These are phyloP conservation scores for Picea glauca DNA, from an alignment of 75 land plant genomes.

Conservation along the genomic window DNA sequence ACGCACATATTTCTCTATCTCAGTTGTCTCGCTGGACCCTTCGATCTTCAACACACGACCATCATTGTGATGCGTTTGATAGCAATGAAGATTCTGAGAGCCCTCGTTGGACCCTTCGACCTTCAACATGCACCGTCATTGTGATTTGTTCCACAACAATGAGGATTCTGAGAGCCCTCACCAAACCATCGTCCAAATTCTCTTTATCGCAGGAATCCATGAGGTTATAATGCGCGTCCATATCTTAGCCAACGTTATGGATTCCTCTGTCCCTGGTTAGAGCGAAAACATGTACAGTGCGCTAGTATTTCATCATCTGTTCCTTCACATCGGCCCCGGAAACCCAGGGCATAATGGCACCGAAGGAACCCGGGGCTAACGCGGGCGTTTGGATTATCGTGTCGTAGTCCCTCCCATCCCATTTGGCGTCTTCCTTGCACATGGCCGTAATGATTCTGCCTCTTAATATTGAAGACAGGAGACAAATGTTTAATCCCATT, in stretches of 20 bases:
- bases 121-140: slow-evolving; percentile 36
- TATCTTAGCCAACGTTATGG: slow-evolving; percentile 32
- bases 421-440: slow-evolving; percentile 23
- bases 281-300: slow-evolving; percentile 52
- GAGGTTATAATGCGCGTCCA: slow-evolving; percentile 25
- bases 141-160: slow-evolving; percentile 70
- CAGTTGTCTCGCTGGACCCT: slow-evolving; percentile 2
- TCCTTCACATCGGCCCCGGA: slow-evolving; percentile 66
- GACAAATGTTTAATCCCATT: slow-evolving; percentile 1
- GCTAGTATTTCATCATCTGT: slow-evolving; percentile 37
- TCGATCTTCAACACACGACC: too few species aligned
- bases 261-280: slow-evolving; percentile 47
- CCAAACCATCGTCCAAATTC: slow-evolving; percentile 38
- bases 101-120: slow-evolving; percentile 42
- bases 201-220: slow-evolving; percentile 20
- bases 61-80: too few species aligned
- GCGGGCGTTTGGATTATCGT: slow-evolving; percentile 52
- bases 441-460: slow-evolving; percentile 77
- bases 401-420: background rate
- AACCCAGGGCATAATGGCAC: slow-evolving; percentile 51
- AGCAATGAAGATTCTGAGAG: background rate
- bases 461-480: slow-evolving; percentile 9
- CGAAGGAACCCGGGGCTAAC: slow-evolving; percentile 46
- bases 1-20: slow-evolving; percentile 43
- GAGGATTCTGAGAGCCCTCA: slow-evolving; percentile 53